A percentile compares a stretch with the other conserved stretches of the same genome.
These are phyloP conservation scores for Ceratocystis harringtonii DNA, from an alignment of 2,329 filamentous ascomycete genomes.

Conservation along the genomic window DNA sequence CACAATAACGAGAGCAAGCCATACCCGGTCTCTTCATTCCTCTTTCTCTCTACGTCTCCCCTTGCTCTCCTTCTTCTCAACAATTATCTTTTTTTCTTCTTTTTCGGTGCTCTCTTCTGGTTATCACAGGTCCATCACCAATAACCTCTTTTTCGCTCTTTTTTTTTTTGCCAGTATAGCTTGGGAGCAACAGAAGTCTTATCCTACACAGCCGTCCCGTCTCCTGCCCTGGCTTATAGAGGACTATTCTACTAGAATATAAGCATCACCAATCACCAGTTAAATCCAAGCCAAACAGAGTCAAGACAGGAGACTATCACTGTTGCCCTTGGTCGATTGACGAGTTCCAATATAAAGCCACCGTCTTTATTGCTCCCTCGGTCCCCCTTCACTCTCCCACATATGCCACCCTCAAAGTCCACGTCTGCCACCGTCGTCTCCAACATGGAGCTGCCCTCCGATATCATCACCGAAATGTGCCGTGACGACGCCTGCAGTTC, in stretches of 20 bases:
- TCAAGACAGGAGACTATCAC: too few species aligned
- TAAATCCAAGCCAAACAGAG: too few species aligned
- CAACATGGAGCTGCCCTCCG: slow-evolving; percentile 12
- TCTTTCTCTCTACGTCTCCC: too few species aligned
- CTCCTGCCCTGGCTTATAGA: not conserved
- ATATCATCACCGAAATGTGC: slow-evolving; percentile 4
- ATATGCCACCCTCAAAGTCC: not conserved
- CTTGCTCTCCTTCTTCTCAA: too few species aligned
- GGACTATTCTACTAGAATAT: not conserved
- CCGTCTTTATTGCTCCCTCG: not conserved
- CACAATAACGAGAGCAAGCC: not conserved
- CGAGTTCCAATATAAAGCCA: not conserved
- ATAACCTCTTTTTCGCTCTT: too few species aligned
- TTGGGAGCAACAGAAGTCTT: too few species aligned
- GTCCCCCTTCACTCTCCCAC: not conserved
- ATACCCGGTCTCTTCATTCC: not conserved
- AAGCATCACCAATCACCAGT: not conserved
- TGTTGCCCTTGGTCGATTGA: not conserved
- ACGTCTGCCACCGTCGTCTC: not conserved
- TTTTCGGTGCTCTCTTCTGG: not conserved
- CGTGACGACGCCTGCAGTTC: slow-evolving; percentile 13
- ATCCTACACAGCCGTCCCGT: too few species aligned
- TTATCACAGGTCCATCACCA: too few species aligned
- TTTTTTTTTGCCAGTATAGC: too few species aligned
- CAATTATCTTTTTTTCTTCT: not conserved